These are phyloP conservation scores for Citrus glauca DNA, from an alignment of 345 rosid species.

Conservation along the genomic window DNA sequence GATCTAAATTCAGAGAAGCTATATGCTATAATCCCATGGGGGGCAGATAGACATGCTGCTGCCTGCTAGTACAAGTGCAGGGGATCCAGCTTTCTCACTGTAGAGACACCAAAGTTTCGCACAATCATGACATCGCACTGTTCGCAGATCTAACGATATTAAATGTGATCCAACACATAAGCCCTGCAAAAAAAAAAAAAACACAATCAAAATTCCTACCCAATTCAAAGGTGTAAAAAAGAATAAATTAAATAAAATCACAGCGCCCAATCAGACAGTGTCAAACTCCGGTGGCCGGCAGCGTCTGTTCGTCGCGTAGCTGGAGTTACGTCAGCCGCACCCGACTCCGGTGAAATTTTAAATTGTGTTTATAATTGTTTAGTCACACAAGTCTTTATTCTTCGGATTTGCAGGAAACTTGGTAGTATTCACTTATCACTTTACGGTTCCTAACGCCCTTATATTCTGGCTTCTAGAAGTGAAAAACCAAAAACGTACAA, in stretches of 20 bases:
- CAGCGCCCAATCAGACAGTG: conserved; percentile 5
- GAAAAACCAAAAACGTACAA: not conserved
- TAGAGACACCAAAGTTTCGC: not conserved
- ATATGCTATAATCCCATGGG: too few relatives aligned
- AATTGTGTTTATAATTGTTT: not conserved
- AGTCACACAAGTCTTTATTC: conserved; percentile 9
- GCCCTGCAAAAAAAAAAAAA: not conserved
- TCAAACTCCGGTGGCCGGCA: conserved; percentile 12
- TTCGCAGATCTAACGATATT: conserved; percentile 1
- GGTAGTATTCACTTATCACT: not conserved
- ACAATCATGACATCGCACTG: not conserved
- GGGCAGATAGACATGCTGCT: too few relatives aligned
- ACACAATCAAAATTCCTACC: not conserved
- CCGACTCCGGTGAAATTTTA: conserved; percentile 7
- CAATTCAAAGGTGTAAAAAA: not conserved
- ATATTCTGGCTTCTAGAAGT: conserved; percentile 15
- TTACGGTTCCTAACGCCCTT: conserved; percentile 10
- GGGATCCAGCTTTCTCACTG: not conserved
- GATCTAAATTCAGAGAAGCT: too few relatives aligned
- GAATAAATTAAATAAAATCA: not conserved
- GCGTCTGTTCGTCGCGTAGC: conserved; percentile 13
- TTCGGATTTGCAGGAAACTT: conserved; percentile 22
- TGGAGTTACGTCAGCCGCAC: not conserved
- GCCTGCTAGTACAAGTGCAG: not conserved
- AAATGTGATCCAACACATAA: not conserved